Conservation (phyloP, 768 basidiomycete genomes). For the Leccinum pellstonianum region DNA sequence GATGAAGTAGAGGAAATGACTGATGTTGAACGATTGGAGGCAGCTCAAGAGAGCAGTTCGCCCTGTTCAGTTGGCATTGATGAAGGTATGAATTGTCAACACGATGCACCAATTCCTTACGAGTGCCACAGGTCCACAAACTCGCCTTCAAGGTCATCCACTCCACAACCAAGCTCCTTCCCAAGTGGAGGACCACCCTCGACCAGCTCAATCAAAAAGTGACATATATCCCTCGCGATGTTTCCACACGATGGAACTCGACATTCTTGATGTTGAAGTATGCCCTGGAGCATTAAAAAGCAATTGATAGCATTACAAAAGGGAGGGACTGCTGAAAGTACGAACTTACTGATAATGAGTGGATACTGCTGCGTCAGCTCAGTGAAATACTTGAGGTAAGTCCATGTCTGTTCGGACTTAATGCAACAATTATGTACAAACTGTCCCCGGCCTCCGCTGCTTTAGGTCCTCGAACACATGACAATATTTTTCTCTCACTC, state of each 20-base stretch:
- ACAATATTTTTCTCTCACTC: neutral
- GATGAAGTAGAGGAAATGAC: neutral
- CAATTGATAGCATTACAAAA: neutral
- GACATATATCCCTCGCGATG: neutral
- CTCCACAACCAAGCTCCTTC: neutral
- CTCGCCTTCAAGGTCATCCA: neutral
- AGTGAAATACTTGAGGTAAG: neutral
- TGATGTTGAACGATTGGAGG: neutral
- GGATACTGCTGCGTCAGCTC: neutral
- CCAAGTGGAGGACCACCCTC: neutral
- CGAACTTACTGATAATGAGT: neutral
- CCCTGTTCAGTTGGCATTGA: neutral
- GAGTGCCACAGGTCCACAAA: neutral
- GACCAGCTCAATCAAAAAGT: neutral
- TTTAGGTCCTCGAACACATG: neutral
- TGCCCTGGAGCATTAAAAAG: neutral
- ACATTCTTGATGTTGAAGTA: neutral
- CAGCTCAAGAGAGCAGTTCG: neutral
- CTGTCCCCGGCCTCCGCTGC: neutral
- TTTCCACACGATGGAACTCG: neutral
- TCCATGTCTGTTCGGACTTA: neutral
- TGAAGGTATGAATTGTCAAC: neutral
- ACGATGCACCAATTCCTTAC: neutral
- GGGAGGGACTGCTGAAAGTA: neutral
- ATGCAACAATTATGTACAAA: neutral